Evolutionary conservation across 2,329 filamentous ascomycete species (phyloP).

Genomic region (Aspergillus vadensis): DNA sequence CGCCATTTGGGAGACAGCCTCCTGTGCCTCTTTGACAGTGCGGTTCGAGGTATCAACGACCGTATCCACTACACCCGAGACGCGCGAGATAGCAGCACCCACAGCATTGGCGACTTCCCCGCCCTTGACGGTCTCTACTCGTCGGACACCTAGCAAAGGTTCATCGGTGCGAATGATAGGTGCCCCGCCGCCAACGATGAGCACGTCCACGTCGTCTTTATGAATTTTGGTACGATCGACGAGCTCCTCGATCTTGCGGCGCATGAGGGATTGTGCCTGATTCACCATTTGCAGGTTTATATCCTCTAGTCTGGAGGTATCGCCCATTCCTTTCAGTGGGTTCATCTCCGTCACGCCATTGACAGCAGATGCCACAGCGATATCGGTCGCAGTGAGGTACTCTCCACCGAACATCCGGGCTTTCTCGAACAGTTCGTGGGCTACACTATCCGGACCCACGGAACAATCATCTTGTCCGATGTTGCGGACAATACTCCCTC

Average conservation of each 20-base stretch:
- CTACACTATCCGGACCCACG: constrained; percentile 65
- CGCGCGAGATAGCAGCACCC: constrained; percentile 63
- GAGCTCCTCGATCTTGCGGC: constrained; percentile 7
- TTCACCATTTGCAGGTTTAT: constrained; percentile 2
- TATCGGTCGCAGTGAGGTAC: constrained; percentile 62
- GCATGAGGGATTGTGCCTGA: neutral
- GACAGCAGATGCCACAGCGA: constrained; percentile 39
- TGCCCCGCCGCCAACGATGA: constrained; percentile 65
- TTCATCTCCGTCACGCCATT: neutral
- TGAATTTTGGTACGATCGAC: constrained; percentile 14
- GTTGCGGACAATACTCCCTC: constrained; percentile 36
- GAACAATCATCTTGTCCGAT: constrained; percentile 41
- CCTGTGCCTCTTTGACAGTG: constrained; percentile 24
- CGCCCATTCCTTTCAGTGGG: constrained; percentile 4
- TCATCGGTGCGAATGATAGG: constrained; percentile 10
- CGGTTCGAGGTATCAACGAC: constrained; percentile 11
- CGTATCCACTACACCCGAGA: constrained; percentile 47
- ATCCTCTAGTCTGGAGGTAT: neutral
- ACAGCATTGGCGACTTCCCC: constrained; percentile 64
- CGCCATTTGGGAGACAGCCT: constrained; percentile 1
- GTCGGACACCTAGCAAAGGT: neutral
- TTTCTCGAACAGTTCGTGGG: constrained; percentile 57
- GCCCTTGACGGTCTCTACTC: constrained; percentile 4
- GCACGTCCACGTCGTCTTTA: constrained; percentile 38
- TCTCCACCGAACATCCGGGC: constrained; percentile 60